Percentiles rank a stretch among this genome's conserved stretches.
These are phyloP conservation scores for Passalora sequoiae DNA, from an alignment of 2,329 filamentous ascomycete genomes.

Conservation along the genomic window DNA sequence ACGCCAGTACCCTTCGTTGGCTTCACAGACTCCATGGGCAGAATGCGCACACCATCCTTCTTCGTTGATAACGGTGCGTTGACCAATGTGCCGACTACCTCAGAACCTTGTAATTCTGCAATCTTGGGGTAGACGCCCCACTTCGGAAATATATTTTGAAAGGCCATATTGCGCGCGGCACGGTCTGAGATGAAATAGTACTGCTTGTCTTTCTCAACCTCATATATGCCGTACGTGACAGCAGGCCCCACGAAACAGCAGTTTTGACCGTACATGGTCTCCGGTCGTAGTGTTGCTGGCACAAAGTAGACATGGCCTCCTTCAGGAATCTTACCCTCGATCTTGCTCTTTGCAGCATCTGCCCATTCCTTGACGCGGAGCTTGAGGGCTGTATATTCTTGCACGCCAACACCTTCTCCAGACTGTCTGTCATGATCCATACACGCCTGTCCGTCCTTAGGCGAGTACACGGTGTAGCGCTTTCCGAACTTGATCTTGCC, in stretches of 20 bases:
- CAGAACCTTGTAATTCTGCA: slow-evolving; percentile 68
- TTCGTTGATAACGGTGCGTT: slow-evolving; percentile 85
- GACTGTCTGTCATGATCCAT: slow-evolving; percentile 81
- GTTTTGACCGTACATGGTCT: slow-evolving; percentile 98
- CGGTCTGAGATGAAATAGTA: slow-evolving; percentile 81
- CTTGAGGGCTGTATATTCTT: slow-evolving; percentile 92
- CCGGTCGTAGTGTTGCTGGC: slow-evolving; percentile 84
- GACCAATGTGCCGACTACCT: slow-evolving; percentile 81
- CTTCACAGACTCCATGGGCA: slow-evolving; percentile 93
- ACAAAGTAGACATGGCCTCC: slow-evolving; percentile 81
- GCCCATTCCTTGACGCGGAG: slow-evolving; percentile 88
- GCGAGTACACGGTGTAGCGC: slow-evolving; percentile 87
- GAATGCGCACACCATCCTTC: slow-evolving; percentile 74
- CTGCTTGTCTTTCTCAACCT: slow-evolving; percentile 55
- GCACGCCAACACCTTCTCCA: slow-evolving; percentile 75
- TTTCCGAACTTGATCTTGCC: slow-evolving; percentile 92
- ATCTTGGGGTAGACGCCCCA: slow-evolving; percentile 72
- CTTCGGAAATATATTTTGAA: slow-evolving; percentile 76
- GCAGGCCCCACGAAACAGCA: slow-evolving; percentile 92
- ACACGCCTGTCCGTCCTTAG: slow-evolving; percentile 82
- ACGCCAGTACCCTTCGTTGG: slow-evolving; percentile 94
- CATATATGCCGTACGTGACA: slow-evolving; percentile 84
- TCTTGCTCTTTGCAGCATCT: slow-evolving; percentile 62
- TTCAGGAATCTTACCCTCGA: slow-evolving; percentile 73
- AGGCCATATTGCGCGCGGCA: slow-evolving; percentile 90